Evolutionary conservation across 306 rosid genomes (phyloP), one percentile per base, ranked within the genome.

Genomic region (Coriaria nepalensis): DNA sequence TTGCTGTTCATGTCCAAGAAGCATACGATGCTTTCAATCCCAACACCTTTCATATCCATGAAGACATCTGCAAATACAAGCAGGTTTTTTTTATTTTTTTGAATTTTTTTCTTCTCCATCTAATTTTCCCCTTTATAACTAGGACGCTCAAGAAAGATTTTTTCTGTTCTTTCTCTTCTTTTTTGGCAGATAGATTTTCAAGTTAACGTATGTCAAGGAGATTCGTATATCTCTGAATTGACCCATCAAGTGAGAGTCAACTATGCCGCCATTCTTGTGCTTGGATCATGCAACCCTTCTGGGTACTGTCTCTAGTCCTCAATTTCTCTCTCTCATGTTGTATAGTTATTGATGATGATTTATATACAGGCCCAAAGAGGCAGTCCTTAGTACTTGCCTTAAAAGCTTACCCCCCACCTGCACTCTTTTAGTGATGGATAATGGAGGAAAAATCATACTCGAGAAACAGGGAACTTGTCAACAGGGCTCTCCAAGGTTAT

Each of bases 1-100:
- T 69, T 6, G 75, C 66, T 0, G 51, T 74, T 45, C 76, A 65
- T 52, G 70, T 69, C 47, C 64, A 52, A 34, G 49, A 43, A 9
- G n/a, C 42, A 5, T 45, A 66, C 12, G 52, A 58, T 8, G 12
- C 59, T 36, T 69, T 69, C 49, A 69, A 74, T 65, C 76, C 80
- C 0, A 74, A 74, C 63, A 57, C 73, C 13, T 74, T 69, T 41
- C 80, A 74, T 12, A 51, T 70, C 50, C 76, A 74, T 47, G 76
- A 74, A 52, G 80, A 74, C 57, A 56, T 65, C 32, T 69, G 76
- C 76, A 69, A 69, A 53, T 66, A 70, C 15, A 74, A 69, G 52
- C 47, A 58, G 80, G 76, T 69, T 10, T 0, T 20, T 20, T 20
- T 20, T 33, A 4, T 4, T 10, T 37, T 40, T 34, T 40, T 44